Percentiles rank a stretch among this genome's conserved stretches.
Evolutionary conservation across 805 yeast genomes (phyloP).

Genomic region (Metschnikowia aberdeeniae): DNA sequence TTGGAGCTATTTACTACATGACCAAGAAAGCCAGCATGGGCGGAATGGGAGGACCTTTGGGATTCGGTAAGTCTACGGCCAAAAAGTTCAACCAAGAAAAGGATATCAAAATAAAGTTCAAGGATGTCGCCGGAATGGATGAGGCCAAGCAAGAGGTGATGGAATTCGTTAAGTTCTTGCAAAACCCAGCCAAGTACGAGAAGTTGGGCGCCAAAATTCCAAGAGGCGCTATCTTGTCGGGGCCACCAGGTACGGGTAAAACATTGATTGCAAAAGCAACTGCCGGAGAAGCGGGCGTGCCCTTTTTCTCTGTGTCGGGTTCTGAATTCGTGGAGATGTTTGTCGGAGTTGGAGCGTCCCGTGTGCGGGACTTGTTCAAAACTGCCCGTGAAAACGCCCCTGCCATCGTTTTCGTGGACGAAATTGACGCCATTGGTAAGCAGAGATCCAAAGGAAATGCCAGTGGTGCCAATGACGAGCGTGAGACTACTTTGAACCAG

Average conservation of each 20-base stretch:
- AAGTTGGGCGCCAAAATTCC: conserved; percentile 91
- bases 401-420: conserved; percentile 86
- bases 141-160: conserved; percentile 93
- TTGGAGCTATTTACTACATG: conserved; percentile 85
- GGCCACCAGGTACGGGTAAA: conserved; percentile 98
- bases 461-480: conserved; percentile 80
- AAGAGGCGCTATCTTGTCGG: conserved; percentile 89
- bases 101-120: conserved; percentile 75
- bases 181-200: conserved; percentile 81
- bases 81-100: conserved; percentile 79
- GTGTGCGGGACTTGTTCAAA: conserved; percentile 89
- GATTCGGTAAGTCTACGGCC: conserved; percentile 75
- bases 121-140: conserved; percentile 92
- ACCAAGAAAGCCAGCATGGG: conserved; percentile 58
- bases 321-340: conserved; percentile 97
- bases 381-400: conserved; percentile 91
- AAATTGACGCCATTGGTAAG: conserved; percentile 94
- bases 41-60: conserved; percentile 60
- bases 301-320: conserved; percentile 86
- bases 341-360: conserved; percentile 93
- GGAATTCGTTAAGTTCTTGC: conserved; percentile 90
- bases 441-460: conserved; percentile 68
- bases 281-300: conserved; percentile 96
- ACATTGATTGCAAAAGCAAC: conserved; percentile 90
- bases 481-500: conserved; percentile 90